phyloP scores from a whole-genome alignment of 2,329 filamentous ascomycete genomes.

The Furcasterigmium furcatum region DNA sequence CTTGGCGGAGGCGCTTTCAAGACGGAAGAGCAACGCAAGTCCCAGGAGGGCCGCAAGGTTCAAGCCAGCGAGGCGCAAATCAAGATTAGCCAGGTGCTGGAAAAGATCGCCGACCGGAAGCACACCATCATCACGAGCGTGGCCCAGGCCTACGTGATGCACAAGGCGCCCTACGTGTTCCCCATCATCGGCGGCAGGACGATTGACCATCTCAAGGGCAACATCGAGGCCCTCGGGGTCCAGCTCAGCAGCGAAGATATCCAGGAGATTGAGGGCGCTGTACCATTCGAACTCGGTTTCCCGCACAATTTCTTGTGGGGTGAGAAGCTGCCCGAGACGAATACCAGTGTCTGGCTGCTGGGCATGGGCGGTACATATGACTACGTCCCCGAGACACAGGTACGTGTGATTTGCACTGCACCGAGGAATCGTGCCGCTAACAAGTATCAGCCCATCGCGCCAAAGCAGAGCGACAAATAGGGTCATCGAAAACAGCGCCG shows the following conservation, averaged over 20 bases:
- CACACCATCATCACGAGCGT: slow-evolving; percentile 41
- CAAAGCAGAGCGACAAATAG: no score
- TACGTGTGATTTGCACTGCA: slow-evolving; percentile 17
- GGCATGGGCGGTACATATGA: slow-evolving; percentile 46
- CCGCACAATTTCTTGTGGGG: slow-evolving; percentile 57
- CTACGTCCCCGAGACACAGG: slow-evolving; percentile 40
- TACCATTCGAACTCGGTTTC: slow-evolving; percentile 64
- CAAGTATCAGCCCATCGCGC: no score
- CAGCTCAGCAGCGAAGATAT: slow-evolving; percentile 60
- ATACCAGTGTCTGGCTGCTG: slow-evolving; percentile 36
- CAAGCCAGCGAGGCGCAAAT: slow-evolving; percentile 50
- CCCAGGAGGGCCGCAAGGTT: slow-evolving; percentile 30
- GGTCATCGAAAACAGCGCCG: no score
- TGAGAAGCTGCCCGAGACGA: slow-evolving; percentile 24
- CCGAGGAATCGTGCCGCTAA: no score
- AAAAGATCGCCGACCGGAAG: slow-evolving; percentile 45
- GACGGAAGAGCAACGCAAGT: slow-evolving; percentile 23
- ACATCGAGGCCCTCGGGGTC: slow-evolving; percentile 65
- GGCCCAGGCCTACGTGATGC: slow-evolving; percentile 71
- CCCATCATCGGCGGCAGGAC: slow-evolving; percentile 71
- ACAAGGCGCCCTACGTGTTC: slow-evolving; percentile 69
- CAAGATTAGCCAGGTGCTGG: slow-evolving; percentile 39
- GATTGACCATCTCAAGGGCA: slow-evolving; percentile 64
- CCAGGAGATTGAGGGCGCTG: slow-evolving; percentile 59
- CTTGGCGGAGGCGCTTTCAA: slow-evolving; percentile 40